phyloP scores from a whole-genome alignment of 257 asterid genomes.

The Sherardia arvensis region DNA sequence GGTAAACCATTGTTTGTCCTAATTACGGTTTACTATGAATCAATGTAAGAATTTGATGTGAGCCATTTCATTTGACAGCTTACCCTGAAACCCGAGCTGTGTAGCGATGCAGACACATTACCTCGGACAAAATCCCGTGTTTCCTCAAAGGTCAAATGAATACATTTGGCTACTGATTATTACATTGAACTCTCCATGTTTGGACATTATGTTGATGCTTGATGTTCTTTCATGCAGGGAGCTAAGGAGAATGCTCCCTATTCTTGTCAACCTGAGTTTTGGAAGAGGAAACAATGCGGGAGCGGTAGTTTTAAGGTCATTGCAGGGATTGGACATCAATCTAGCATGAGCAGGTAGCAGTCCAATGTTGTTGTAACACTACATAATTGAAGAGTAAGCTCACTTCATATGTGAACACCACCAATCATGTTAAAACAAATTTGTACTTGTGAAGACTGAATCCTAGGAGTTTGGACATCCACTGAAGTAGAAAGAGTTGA shows the following conservation, averaged over 20 bases:
- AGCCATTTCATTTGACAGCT: slow-evolving; percentile 32
- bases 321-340: slow-evolving; percentile 27
- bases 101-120: slow-evolving; percentile 14
- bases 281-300: slow-evolving; percentile 58
- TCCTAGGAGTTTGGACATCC: slow-evolving; percentile 30
- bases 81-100: slow-evolving; percentile 40
- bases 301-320: slow-evolving; percentile 18
- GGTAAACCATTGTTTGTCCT: slow-evolving; percentile 25
- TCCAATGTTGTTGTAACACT: background rate
- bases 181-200: background rate
- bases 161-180: background rate
- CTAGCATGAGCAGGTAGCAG: slow-evolving; percentile 41
- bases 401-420: background rate
- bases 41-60: background rate
- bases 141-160: slow-evolving; percentile 38
- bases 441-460: background rate
- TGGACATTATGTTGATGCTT: background rate
- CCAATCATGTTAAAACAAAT: no score
- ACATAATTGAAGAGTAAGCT: background rate
- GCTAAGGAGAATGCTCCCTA: slow-evolving; percentile 36
- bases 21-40: background rate
- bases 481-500: slow-evolving; percentile 9
- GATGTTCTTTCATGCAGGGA: slow-evolving; percentile 20
- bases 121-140: slow-evolving; percentile 20
- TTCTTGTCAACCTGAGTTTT: slow-evolving; percentile 34